Conservation (phyloP, 2,329 filamentous ascomycete genomes). For the Beauveria asiatica region DNA sequence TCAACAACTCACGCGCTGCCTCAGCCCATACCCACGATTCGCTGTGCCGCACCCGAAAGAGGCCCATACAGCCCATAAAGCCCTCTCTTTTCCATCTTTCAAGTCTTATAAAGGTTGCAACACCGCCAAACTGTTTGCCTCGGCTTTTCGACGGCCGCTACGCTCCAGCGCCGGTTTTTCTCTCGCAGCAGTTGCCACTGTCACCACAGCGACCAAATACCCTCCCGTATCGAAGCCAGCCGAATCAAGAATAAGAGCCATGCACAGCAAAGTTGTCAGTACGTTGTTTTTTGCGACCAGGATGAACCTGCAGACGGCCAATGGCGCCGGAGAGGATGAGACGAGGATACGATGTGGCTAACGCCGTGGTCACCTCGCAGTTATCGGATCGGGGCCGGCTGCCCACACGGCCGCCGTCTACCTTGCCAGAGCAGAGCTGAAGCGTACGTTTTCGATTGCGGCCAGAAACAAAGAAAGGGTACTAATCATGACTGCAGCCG, state of each 20-base stretch:
- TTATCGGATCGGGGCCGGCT: conserved; percentile 90
- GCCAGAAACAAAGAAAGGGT: background rate
- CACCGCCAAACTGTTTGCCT: conserved; percentile 88
- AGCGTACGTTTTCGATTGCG: conserved; percentile 48
- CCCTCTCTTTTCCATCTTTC: background rate
- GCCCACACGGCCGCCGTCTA: conserved; percentile 97
- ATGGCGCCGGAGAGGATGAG: background rate
- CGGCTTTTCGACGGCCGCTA: conserved; percentile 65
- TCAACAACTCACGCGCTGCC: conserved; percentile 6
- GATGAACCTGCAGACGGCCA: background rate
- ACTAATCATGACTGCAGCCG: conserved; percentile 39
- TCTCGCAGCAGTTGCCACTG: conserved; percentile 55
- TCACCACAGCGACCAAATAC: conserved; percentile 29
- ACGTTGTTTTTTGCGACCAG: conserved; percentile 31
- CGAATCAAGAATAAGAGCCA: conserved; percentile 46
- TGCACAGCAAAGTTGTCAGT: conserved; percentile 92
- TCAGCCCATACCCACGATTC: conserved; percentile 2
- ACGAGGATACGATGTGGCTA: background rate
- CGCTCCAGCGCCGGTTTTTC: conserved; percentile 68
- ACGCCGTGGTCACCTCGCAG: conserved; percentile 24
- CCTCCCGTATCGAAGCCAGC: conserved; percentile 5
- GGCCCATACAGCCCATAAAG: conserved; percentile 8
- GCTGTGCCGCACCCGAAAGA: background rate
- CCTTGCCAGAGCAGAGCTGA: conserved; percentile 85
- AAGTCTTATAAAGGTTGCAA: background rate